A percentile compares a stretch with the other conserved stretches of the same genome.
phyloP scores from a whole-genome alignment of 495 filamentous ascomycete genomes.

The Penicillium malachiteum region DNA sequence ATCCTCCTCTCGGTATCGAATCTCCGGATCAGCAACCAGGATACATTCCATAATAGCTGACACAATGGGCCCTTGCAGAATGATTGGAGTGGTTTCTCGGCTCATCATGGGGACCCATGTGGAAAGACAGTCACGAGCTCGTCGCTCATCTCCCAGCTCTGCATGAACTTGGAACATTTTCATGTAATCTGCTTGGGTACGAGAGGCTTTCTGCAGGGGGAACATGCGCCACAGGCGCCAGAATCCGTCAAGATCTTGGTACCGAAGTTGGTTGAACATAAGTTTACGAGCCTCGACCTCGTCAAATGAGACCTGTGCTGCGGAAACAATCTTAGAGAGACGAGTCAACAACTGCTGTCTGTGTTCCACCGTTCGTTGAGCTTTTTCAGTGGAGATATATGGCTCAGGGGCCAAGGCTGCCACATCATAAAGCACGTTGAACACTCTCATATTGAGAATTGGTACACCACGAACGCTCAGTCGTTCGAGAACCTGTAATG shows the following conservation, averaged over 20 bases:
- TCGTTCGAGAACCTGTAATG: constrained; percentile 46
- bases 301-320: constrained; percentile 44
- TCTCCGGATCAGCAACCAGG: constrained; percentile 47
- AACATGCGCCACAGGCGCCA: constrained; percentile 62
- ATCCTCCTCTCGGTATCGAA: constrained; percentile 28
- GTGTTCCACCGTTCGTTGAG: not conserved
- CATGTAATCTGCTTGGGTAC: constrained; percentile 56
- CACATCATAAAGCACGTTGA: constrained; percentile 42
- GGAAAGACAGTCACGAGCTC: constrained; percentile 50
- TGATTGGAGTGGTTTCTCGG: constrained; percentile 54
- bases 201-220: constrained; percentile 45
- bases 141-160: constrained; percentile 40
- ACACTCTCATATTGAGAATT: constrained; percentile 43
- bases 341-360: constrained; percentile 16
- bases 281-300: constrained; percentile 45
- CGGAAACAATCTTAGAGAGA: constrained; percentile 32
- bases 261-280: constrained; percentile 42
- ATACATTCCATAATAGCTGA: constrained; percentile 50
- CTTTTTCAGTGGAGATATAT: not conserved
- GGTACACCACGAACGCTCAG: constrained; percentile 44
- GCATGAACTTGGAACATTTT: constrained; percentile 54
- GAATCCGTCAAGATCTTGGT: constrained; percentile 53
- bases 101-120: constrained; percentile 57
- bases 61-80: constrained; percentile 39
- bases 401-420: constrained; percentile 20